Conservation (phyloP, 768 basidiomycete genomes). For the Boletus subparvulus region DNA sequence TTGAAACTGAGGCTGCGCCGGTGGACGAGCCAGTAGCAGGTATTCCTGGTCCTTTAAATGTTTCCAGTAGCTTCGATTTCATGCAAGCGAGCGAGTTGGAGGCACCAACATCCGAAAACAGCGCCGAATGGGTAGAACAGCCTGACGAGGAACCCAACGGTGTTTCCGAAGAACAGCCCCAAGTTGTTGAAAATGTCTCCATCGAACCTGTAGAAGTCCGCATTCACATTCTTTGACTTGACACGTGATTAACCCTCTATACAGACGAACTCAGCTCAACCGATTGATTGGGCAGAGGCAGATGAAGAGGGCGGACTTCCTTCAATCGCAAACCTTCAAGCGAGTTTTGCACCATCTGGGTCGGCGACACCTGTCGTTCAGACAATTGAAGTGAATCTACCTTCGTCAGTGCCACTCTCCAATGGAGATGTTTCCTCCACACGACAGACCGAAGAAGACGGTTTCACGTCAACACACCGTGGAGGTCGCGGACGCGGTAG, state of each 20-base stretch:
- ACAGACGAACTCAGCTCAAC: slow-evolving; percentile 26
- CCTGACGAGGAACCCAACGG: slow-evolving; percentile 34
- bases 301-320: slow-evolving; percentile 80
- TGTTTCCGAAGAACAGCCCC: slow-evolving; percentile 17
- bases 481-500: slow-evolving; percentile 51
- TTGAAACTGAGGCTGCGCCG: slow-evolving; percentile 31
- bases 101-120: slow-evolving; percentile 48
- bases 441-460: slow-evolving; percentile 52
- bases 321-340: slow-evolving; percentile 73
- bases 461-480: slow-evolving; percentile 50
- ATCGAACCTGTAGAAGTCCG: slow-evolving; percentile 34
- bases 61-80: slow-evolving; percentile 68
- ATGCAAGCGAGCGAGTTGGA: slow-evolving; percentile 83
- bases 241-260: not conserved
- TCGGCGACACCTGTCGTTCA: slow-evolving; percentile 56
- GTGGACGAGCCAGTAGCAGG: slow-evolving; percentile 37
- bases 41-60: slow-evolving; percentile 38
- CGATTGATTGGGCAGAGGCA: slow-evolving; percentile 75
- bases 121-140: slow-evolving; percentile 56
- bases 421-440: slow-evolving; percentile 25
- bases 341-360: slow-evolving; percentile 73
- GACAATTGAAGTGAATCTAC: slow-evolving; percentile 36
- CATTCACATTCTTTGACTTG: not conserved
- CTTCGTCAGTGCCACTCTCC: slow-evolving; percentile 16
- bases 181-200: slow-evolving; percentile 6